These are phyloP conservation scores for Mycena sanguinolenta DNA, from an alignment of 768 basidiomycete species.

Conservation along the genomic window DNA sequence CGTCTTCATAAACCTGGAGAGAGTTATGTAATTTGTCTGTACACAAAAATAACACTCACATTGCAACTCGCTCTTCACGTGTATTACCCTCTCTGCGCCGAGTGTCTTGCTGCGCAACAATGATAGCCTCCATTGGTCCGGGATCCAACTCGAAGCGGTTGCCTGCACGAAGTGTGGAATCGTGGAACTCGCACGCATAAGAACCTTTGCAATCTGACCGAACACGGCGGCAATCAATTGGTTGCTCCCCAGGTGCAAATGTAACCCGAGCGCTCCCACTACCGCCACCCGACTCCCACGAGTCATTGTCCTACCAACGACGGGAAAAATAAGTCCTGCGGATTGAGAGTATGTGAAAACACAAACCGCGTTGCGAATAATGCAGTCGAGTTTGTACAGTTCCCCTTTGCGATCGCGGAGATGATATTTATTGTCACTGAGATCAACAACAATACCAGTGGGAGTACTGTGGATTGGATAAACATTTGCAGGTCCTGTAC, in stretches of 20 bases:
- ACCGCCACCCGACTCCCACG: slow-evolving; percentile 10
- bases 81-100: slow-evolving; percentile 21
- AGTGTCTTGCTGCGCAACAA: slow-evolving; percentile 4
- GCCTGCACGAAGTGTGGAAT: background rate
- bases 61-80: slow-evolving; percentile 3
- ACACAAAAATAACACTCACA: background rate
- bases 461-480: background rate
- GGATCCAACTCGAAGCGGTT: slow-evolving; percentile 12
- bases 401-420: background rate
- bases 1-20: slow-evolving; percentile 8
- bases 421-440: background rate
- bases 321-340: background rate
- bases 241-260: slow-evolving; percentile 6
- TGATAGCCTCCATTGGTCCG: slow-evolving; percentile 1
- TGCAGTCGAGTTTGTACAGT: background rate
- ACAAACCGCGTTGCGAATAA: background rate
- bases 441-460: background rate
- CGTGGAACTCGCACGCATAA: background rate
- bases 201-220: slow-evolving; percentile 10
- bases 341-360: background rate
- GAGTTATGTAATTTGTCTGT: background rate
- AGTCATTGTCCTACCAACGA: slow-evolving; percentile 17
- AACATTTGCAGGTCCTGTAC: background rate
- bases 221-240: background rate
- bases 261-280: background rate